phyloP scores from a whole-genome alignment of 331 rosid genomes.

The Malus hybrid region DNA sequence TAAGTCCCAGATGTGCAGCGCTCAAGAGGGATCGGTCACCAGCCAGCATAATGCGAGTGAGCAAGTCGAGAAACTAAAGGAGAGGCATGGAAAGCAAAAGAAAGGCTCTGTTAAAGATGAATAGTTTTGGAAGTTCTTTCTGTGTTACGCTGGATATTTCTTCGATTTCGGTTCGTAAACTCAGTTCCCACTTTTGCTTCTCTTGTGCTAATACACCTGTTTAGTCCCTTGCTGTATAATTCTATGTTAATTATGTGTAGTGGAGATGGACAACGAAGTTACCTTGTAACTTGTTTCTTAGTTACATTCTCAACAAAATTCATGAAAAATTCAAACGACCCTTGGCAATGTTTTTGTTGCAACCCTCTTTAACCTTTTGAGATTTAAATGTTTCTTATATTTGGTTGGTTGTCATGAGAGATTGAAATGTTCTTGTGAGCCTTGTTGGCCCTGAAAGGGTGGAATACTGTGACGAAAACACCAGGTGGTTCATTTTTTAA shows the following conservation, averaged over 20 bases:
- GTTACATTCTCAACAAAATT: too few species aligned
- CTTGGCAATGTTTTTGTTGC: too few species aligned
- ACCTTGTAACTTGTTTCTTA: background rate
- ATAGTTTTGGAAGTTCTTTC: background rate
- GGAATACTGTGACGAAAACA: too few species aligned
- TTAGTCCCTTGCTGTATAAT: background rate
- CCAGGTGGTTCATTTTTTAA: too few species aligned
- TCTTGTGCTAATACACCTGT: constrained; percentile 12
- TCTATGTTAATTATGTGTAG: constrained; percentile 16
- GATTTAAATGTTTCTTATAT: too few species aligned
- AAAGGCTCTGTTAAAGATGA: constrained; percentile 45
- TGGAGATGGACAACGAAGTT: constrained; percentile 20
- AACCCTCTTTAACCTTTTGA: too few species aligned
- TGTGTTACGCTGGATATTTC: constrained; percentile 8
- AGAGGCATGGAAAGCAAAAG: constrained; percentile 62
- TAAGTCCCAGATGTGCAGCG: constrained; percentile 99
- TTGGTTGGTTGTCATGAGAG: too few species aligned
- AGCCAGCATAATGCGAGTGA: constrained; percentile 45
- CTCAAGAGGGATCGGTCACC: constrained; percentile 89
- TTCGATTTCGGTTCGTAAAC: constrained; percentile 5
- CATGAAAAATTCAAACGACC: too few species aligned
- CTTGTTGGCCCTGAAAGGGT: too few species aligned
- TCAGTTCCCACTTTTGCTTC: background rate
- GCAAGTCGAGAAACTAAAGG: constrained; percentile 70
- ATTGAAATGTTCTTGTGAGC: too few species aligned